Conservation (phyloP, 495 filamentous ascomycete species). For the Trichocladium antarcticum region DNA sequence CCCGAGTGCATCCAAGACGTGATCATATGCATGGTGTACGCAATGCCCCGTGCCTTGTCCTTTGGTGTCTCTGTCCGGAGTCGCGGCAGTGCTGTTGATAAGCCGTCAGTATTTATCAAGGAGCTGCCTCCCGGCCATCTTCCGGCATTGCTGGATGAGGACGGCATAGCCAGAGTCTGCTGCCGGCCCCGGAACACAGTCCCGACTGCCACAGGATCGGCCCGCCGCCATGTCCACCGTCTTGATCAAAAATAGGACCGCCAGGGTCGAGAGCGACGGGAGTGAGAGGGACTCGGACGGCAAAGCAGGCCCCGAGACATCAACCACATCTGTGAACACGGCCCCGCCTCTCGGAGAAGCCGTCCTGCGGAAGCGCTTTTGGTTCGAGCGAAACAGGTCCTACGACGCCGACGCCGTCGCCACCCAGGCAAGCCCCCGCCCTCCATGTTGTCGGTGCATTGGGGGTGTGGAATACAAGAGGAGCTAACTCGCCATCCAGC, state of each 20-base stretch:
- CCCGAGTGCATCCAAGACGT: slow-evolving; percentile 8
- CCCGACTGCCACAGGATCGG: too few species aligned
- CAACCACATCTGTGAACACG: slow-evolving; percentile 12
- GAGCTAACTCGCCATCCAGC: slow-evolving; percentile 14
- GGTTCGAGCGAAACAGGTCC: slow-evolving; percentile 30
- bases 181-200: too few species aligned
- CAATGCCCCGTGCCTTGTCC: background rate
- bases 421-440: slow-evolving; percentile 31
- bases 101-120: background rate
- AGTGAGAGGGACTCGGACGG: slow-evolving; percentile 4
- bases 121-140: too few species aligned
- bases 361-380: slow-evolving; percentile 33
- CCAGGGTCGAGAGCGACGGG: background rate
- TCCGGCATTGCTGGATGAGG: too few species aligned
- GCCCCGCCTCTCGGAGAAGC: slow-evolving; percentile 31
- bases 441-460: background rate
- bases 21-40: slow-evolving; percentile 12
- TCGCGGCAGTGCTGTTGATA: background rate
- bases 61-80: background rate
- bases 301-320: slow-evolving; percentile 8
- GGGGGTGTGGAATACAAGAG: background rate
- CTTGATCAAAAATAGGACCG: slow-evolving; percentile 4
- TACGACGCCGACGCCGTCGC: slow-evolving; percentile 47
- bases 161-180: too few species aligned
- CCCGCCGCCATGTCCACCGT: slow-evolving; percentile 17